These are phyloP conservation scores for Entrophospora sp. DNA, from an alignment of 192 early-diverging fungal species.

Conservation along the genomic window DNA sequence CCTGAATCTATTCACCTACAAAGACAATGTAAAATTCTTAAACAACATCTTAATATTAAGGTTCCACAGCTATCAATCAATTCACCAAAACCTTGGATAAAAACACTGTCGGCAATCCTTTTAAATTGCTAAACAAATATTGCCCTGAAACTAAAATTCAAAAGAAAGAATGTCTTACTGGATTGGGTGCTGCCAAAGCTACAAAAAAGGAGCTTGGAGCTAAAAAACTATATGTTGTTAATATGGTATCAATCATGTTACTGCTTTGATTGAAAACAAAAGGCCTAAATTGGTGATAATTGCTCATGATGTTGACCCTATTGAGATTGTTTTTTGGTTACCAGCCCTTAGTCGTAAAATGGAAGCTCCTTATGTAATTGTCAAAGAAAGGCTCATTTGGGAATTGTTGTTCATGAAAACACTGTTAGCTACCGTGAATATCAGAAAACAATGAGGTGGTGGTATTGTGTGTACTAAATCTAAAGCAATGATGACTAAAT, in stretches of 20 bases:
- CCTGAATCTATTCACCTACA: conserved; percentile 98
- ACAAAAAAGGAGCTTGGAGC: no score
- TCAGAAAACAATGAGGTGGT: conserved; percentile 95
- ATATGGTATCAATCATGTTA: conserved; percentile 99
- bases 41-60: conserved; percentile 98
- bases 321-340: conserved; percentile 98
- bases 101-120: conserved; percentile 97
- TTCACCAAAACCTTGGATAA: conserved; percentile 97
- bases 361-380: conserved; percentile 98
- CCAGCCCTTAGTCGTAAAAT: conserved; percentile 99
- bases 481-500: conserved; percentile 71
- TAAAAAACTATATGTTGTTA: conserved; percentile 95
- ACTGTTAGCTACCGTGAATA: conserved; percentile 91
- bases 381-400: conserved; percentile 98
- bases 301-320: conserved; percentile 99
- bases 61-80: conserved; percentile 99
- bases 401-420: conserved; percentile 99
- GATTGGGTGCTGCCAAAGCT: conserved; percentile 82
- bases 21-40: conserved; percentile 95
- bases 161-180: conserved; percentile 88
- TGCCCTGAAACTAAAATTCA: conserved; percentile 95
- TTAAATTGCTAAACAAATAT: conserved; percentile 99
- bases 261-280: conserved; percentile 96
- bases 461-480: conserved; percentile 95
- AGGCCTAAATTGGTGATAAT: conserved; percentile 98